Evolutionary conservation across 1,139 yeast species (phyloP).

Genomic region (Arxiozyma heterogenica): DNA sequence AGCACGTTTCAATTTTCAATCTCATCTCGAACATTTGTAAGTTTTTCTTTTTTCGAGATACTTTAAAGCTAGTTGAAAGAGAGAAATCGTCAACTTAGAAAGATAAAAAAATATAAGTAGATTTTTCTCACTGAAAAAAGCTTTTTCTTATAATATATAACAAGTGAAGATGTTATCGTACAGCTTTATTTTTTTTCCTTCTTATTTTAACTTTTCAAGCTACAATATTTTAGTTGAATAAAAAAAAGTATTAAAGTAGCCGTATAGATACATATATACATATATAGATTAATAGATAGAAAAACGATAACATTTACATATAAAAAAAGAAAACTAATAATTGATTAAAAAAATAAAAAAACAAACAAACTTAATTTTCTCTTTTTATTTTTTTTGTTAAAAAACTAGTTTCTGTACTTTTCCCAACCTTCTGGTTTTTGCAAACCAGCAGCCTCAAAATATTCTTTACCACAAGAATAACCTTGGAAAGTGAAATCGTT

Average conservation of each 20-base stretch:
- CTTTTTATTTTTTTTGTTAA: too few species aligned
- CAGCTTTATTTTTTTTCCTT: too few species aligned
- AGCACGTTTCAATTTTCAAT: too few species aligned
- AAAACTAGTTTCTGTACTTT: conserved; percentile 1
- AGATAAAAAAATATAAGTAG: background rate
- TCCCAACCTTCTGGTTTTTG: conserved; percentile 35
- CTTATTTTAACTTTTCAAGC: too few species aligned
- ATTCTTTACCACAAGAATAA: conserved; percentile 52
- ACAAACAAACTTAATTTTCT: background rate
- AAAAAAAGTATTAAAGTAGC: background rate
- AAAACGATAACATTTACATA: too few species aligned
- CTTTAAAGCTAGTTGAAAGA: background rate
- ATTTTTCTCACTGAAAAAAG: background rate
- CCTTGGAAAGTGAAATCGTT: conserved; percentile 61
- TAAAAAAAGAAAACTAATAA: too few species aligned
- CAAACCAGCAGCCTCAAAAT: conserved; percentile 40
- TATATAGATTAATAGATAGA: too few species aligned
- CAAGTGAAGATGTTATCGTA: background rate
- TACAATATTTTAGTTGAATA: too few species aligned
- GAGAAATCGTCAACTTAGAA: background rate
- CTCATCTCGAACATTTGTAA: background rate
- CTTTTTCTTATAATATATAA: too few species aligned
- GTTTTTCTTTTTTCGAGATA: background rate
- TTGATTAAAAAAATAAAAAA: background rate
- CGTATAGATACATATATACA: background rate